These are phyloP conservation scores for Eucalyptus erythrocorys DNA, from an alignment of 345 rosid genomes.

Conservation along the genomic window DNA sequence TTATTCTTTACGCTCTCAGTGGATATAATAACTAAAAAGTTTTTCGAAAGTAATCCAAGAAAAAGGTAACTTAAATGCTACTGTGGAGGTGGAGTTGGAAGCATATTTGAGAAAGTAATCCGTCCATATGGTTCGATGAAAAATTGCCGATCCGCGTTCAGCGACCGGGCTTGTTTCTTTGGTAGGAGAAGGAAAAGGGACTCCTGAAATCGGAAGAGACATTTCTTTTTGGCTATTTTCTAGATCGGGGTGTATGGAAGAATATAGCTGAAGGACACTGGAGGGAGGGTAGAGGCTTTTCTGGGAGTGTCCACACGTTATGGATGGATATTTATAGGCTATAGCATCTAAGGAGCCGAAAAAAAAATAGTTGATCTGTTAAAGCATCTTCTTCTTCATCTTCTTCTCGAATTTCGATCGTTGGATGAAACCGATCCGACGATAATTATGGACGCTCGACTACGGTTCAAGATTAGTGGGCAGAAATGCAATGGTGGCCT, in stretches of 20 bases:
- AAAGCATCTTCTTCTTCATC: neutral
- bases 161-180: neutral
- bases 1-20: neutral
- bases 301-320: neutral
- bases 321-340: neutral
- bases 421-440: neutral
- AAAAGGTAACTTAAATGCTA: neutral
- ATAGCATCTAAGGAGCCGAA: neutral
- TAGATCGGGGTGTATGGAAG: neutral
- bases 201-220: neutral
- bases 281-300: neutral
- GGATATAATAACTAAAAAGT: neutral
- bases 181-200: neutral
- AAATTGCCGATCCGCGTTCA: slow-evolving; percentile 1
- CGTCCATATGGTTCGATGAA: slow-evolving; percentile 7
- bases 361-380: neutral
- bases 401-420: too few species aligned
- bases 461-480: neutral
- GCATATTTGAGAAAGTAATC: slow-evolving; percentile 2
- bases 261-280: neutral
- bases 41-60: neutral
- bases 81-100: neutral
- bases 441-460: neutral
- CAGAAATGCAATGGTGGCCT: neutral
- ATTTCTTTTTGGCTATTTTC: neutral